Base-by-base conservation (phyloP, 2,329 filamentous ascomycete genomes). In the Geosmithia morbida region DNA sequence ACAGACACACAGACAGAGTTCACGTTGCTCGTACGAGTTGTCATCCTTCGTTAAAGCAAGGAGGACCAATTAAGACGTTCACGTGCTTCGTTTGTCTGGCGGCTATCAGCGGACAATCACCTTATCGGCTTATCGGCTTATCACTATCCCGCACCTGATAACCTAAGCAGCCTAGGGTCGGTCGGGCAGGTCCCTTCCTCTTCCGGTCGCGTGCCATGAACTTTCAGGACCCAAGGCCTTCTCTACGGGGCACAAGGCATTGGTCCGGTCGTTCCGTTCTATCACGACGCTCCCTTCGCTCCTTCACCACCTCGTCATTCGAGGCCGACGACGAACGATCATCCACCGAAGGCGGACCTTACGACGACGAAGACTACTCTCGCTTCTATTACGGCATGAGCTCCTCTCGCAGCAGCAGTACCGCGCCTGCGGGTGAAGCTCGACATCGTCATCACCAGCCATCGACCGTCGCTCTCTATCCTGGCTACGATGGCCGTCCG, bases 401-500 rank as follows among this genome's bases (percentile, higher is more conserved):
- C 49, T 58, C 60, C n/a, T 58, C 60, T 16, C 55, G 54, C 50
- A 62, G 60, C 51, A 60, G 60, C 55, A 61, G 66, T 52, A 56
- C 60, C 53, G 37, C 33, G 5, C 33, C 33, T 19, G 66, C 60
- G 50, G 44, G 42, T 17, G 33, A 33, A 2, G 40, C 20, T 4
- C 41, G 45, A 55, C 59, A 54, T 56, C 59, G 52, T 62, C 54
- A 47, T 26, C 22, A 26, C 22, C 22, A 26, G 22, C 22, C 22
- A 29, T 20, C 41, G 16, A 33, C 39, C 11, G 26, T 26, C 51
- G 63, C 77, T 48, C 72, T 77, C 49, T 95, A 94, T 62, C 72
- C 74, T 2, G 87, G 85, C 51, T 87, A 97, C 62, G 92, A 98
- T 64, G 85, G 81, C 20, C 76, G 90, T n/a, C 77, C 85, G 48